phyloP scores from a whole-genome alignment of 352 stramenopile genomes.

The Sclerospora graminicola region DNA sequence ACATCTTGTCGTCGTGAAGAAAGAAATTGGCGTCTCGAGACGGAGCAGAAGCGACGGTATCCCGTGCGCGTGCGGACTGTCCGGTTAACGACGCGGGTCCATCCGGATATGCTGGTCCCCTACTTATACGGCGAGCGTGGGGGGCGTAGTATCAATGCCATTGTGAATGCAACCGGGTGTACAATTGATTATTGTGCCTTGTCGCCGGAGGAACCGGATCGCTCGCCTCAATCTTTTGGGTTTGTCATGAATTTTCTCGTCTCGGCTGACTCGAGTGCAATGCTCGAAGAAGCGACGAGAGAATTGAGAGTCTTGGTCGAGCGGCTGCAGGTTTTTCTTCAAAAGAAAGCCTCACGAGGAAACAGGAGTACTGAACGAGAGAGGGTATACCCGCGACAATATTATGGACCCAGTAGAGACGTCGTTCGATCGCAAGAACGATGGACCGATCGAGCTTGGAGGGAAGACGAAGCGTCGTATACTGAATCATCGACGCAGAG shows the following conservation, averaged over 20 bases:
- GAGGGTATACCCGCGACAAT: not conserved
- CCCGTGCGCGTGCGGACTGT: slow-evolving; percentile 35
- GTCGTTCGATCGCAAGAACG: not conserved
- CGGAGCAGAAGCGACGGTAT: not conserved
- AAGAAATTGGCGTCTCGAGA: not conserved
- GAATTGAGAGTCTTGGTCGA: slow-evolving; percentile 37
- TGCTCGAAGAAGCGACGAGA: slow-evolving; percentile 35
- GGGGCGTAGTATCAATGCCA: slow-evolving; percentile 35
- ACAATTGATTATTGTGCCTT: slow-evolving; percentile 60
- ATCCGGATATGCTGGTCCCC: slow-evolving; percentile 43
- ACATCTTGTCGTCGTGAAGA: not conserved
- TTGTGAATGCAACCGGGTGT: slow-evolving; percentile 35
- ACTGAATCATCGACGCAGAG: slow-evolving; percentile 4
- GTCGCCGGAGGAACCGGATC: slow-evolving; percentile 32
- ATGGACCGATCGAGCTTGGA: too few species aligned
- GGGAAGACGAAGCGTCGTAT: not conserved
- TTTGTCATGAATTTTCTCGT: slow-evolving; percentile 59
- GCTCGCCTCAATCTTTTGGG: slow-evolving; percentile 12
- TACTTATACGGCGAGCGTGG: slow-evolving; percentile 49
- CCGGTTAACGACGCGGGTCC: slow-evolving; percentile 39
- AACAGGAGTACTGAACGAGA: not conserved
- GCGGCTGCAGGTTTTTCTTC: slow-evolving; percentile 35
- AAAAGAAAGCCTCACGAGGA: slow-evolving; percentile 30
- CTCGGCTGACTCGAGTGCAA: slow-evolving; percentile 25
- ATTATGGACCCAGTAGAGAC: not conserved